These are phyloP conservation scores for Cerrena zonata DNA, from an alignment of 1,284 basidiomycete species.

Conservation along the genomic window DNA sequence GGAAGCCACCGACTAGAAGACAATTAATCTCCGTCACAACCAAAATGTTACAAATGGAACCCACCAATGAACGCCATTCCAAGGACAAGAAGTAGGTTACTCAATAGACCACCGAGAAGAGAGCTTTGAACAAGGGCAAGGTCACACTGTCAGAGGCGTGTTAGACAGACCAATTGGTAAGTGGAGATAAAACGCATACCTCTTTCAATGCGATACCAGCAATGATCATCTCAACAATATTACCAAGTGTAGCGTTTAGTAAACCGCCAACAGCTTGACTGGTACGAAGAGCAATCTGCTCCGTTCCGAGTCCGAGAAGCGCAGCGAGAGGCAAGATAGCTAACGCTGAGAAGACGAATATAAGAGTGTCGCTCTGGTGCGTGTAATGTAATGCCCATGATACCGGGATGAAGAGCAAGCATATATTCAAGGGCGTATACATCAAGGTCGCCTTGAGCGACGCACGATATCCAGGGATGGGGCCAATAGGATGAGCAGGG, in stretches of 20 bases:
- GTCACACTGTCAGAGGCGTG: conserved; percentile 39
- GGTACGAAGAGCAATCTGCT: conserved; percentile 54
- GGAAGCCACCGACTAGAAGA: conserved; percentile 44
- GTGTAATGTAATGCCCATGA: conserved; percentile 55
- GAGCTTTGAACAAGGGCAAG: conserved; percentile 61
- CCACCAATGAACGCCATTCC: conserved; percentile 52
- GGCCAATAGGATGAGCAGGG: conserved; percentile 29
- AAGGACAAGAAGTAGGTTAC: conserved; percentile 62
- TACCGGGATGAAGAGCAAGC: conserved; percentile 48
- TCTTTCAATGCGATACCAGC: conserved; percentile 37
- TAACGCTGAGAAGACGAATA: conserved; percentile 47
- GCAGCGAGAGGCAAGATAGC: conserved; percentile 50
- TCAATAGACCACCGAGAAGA: conserved; percentile 56
- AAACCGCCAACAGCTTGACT: conserved; percentile 56
- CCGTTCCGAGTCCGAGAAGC: conserved; percentile 60
- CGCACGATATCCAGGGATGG: conserved; percentile 31
- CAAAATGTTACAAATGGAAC: conserved; percentile 8
- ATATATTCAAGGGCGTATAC: conserved; percentile 42
- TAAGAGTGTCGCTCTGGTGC: conserved; percentile 44
- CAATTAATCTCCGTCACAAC: neutral
- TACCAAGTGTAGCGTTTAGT: conserved; percentile 59
- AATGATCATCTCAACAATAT: conserved; percentile 50
- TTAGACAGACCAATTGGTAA: neutral
- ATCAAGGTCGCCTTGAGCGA: conserved; percentile 33
- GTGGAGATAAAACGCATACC: conserved; percentile 20